Evolutionary conservation across 1,284 basidiomycete species (phyloP), one percentile per base, ranked within the genome.

Genomic region (Irpex sp.): DNA sequence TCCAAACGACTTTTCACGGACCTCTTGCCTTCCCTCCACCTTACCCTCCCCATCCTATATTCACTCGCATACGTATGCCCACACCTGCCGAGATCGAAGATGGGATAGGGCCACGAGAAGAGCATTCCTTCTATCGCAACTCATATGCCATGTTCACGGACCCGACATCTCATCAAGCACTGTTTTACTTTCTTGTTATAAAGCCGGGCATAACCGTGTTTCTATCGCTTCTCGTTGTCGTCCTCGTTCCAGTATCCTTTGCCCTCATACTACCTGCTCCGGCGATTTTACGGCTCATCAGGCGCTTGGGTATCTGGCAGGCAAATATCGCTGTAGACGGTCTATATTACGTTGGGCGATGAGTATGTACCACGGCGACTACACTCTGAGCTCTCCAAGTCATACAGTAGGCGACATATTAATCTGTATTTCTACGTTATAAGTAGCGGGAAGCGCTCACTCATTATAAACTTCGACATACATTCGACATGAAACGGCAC

Each of bases 101-200:
- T 4, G 85, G 83, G 4, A 63, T 74, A 15, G 64, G 57, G 51
- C 67, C 62, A 61, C 74, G 68, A 66, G 80, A 77, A 61, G 88
- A 91, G 73, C 76, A 76, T 0, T 89, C 88, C 3, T 92, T 92
- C 75, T 89, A 92, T 74, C 87, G 83, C 69, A 92, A 92, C 66
- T 76, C 88, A 2, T 90, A 90, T 68, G 81, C 86, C n/a, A 90
- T 92, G 89, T 92, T 92, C 72, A 86, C 87, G 53, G 90, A 92
- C 69, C 77, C 88, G 49, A 90, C 88, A 11, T 89, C 89, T 26
- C 92, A 91, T 72, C 89, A 89, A 76, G 86, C 91, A 0, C 79
- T 93, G 4, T 92, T 93, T 78, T 93, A 93, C 73, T 93, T 93
- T 75, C 81, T 93, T 62, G 88, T 93, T 61, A 86, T 93, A 78